Evolutionary conservation across 306 rosid species (phyloP), one percentile per base, ranked within the genome.

Genomic region (Cucurbita maxima): DNA sequence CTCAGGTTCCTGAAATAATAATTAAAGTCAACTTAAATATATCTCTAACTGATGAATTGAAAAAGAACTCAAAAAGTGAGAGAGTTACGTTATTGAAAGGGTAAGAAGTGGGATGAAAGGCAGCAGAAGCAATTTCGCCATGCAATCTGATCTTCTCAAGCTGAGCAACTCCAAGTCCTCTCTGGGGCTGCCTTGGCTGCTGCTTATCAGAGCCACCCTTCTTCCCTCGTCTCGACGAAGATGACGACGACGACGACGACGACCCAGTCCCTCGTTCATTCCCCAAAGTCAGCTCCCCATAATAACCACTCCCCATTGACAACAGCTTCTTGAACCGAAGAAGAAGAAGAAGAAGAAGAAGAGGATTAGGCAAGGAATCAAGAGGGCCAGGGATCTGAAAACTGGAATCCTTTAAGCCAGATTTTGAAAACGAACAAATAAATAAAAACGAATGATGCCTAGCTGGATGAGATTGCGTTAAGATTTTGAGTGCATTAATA

Each of bases 121-220:
- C 76, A 14, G 75, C 60, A 60, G 69, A 82, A 7, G 81, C 84
- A 71, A 91, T 80, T 86, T 91, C 90, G 52, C 91, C 96, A 84
- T 91, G 97, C 83, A 95, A 83, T 86, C 99, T 91, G 84, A 95
- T 95, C 84, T 91, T 95, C 88, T 95, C 99, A 58, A 95, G 84
- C 73, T 95, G 99, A 83, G 99, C 99, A 71, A 95, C 97, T 19
- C 99, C 99, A 62, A 95, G 86, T 36, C 99, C 99, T 88, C 99
- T 89, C 79, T 95, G 99, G 0, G 99, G 99, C 75, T 89, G 99
- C 79, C 89, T 95, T 41, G 99, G 99, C 81, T 91, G 99, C 81
- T 91, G 99, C 85, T 95, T 95, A 5, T 91, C 97, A 15, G 95
- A 85, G 77, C 79, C 84, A 71, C 83, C 78, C 82, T 89, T 95